phyloP scores from a whole-genome alignment of 306 rosid species.

The Prunus padus region DNA sequence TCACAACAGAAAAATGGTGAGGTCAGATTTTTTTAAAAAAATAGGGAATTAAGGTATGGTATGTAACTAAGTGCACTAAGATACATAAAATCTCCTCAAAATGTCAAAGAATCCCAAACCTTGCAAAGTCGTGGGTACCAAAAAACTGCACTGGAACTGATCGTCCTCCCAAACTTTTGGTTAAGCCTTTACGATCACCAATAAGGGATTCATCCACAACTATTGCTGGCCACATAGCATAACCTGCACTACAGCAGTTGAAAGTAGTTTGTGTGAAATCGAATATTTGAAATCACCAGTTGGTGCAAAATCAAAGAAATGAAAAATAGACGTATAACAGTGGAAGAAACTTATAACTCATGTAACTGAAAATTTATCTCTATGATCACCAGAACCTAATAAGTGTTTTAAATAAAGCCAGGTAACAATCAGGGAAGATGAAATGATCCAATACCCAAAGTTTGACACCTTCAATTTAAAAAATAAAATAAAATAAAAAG shows the following conservation, averaged over 20 bases:
- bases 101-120: slow-evolving; percentile 50
- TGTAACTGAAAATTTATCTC: background rate
- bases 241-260: slow-evolving; percentile 57
- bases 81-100: slow-evolving; percentile 18
- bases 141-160: slow-evolving; percentile 93
- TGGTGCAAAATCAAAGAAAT: slow-evolving; percentile 11
- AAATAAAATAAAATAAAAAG: background rate
- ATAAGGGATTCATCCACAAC: slow-evolving; percentile 88
- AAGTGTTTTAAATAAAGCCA: background rate
- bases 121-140: slow-evolving; percentile 98
- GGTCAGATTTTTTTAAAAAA: slow-evolving; percentile 21
- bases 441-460: background rate
- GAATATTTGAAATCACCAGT: background rate
- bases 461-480: background rate
- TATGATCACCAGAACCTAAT: background rate
- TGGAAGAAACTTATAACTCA: slow-evolving; percentile 2
- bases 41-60: background rate
- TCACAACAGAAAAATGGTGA: slow-evolving; percentile 2
- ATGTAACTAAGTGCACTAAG: slow-evolving; percentile 5
- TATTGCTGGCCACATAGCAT: slow-evolving; percentile 99
- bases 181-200: slow-evolving; percentile 78
- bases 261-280: slow-evolving; percentile 14
- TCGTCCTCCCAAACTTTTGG: slow-evolving; percentile 58
- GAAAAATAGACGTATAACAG: slow-evolving; percentile 12
- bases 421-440: background rate